Evolutionary conservation across 345 rosid genomes (phyloP).

Genomic region (Populus simonii): DNA sequence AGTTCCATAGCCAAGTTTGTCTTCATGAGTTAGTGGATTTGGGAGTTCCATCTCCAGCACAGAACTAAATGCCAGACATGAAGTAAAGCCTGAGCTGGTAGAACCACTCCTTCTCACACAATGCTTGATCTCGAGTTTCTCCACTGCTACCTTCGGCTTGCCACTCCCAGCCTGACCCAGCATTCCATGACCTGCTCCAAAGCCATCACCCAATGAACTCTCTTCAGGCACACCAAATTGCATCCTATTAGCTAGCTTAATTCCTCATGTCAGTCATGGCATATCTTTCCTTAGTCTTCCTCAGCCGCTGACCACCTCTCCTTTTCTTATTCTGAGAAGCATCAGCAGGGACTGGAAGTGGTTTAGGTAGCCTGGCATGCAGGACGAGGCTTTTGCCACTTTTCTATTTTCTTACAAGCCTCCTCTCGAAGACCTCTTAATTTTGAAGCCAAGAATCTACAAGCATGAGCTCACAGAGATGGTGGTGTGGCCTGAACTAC

Average conservation of each 20-base stretch:
- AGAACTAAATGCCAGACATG: slow-evolving; percentile 78
- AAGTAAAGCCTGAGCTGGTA: slow-evolving; percentile 47
- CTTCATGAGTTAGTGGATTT: slow-evolving; percentile 65
- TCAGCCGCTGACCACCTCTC: slow-evolving; percentile 9
- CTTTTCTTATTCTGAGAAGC: slow-evolving; percentile 1
- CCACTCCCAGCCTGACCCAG: slow-evolving; percentile 95
- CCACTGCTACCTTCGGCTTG: slow-evolving; percentile 66
- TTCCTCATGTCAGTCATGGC: slow-evolving; percentile 2
- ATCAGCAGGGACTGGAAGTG: slow-evolving; percentile 15
- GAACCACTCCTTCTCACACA: slow-evolving; percentile 61
- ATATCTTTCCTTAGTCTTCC: slow-evolving; percentile 9
- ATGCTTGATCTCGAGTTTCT: slow-evolving; percentile 69
- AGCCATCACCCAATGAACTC: slow-evolving; percentile 79
- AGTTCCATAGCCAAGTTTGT: slow-evolving; percentile 68
- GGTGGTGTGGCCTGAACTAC: slow-evolving; percentile 5
- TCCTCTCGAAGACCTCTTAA: slow-evolving; percentile 43
- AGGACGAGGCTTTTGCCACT: slow-evolving; percentile 87
- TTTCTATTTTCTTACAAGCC: slow-evolving; percentile 66
- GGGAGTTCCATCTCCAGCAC: slow-evolving; percentile 80
- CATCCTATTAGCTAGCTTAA: slow-evolving; percentile 2
- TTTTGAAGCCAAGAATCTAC: slow-evolving; percentile 34
- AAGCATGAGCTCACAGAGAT: neutral
- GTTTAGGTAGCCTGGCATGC: slow-evolving; percentile 66
- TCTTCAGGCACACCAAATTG: slow-evolving; percentile 73
- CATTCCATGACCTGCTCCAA: slow-evolving; percentile 90